phyloP scores from a whole-genome alignment of 176 grass and related monocot species.

The Lolium rigidum region DNA sequence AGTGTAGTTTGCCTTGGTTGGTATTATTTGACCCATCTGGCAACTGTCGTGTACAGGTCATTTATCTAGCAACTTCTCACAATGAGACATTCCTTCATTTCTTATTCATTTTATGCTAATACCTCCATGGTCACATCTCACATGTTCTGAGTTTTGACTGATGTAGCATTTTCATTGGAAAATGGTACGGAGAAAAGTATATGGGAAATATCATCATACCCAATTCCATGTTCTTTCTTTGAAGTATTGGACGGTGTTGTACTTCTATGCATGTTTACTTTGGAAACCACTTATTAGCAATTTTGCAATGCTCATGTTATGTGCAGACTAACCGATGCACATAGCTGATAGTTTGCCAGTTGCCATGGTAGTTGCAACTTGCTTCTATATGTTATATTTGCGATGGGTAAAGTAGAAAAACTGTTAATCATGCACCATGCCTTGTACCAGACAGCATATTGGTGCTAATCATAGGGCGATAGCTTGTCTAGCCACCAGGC shows the following conservation, averaged over 20 bases:
- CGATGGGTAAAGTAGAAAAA: not conserved
- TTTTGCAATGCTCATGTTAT: not conserved
- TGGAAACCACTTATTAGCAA: not conserved
- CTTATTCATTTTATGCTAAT: not conserved
- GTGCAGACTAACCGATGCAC: not conserved
- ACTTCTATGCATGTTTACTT: not conserved
- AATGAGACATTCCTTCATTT: not conserved
- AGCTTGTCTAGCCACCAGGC: not conserved
- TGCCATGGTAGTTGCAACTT: constrained; percentile 3
- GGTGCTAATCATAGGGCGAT: not conserved
- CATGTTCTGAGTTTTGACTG: constrained; percentile 19
- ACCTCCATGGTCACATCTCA: not conserved
- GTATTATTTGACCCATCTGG: constrained; percentile 7
- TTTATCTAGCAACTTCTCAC: constrained; percentile 81
- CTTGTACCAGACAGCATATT: not conserved
- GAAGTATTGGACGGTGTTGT: not conserved
- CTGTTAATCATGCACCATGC: not conserved
- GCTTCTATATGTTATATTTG: not conserved
- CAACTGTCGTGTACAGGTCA: constrained; percentile 50
- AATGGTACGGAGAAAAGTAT: not conserved
- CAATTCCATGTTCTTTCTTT: not conserved
- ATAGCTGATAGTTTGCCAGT: not conserved
- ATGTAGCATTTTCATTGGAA: not conserved
- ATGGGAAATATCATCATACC: not conserved
- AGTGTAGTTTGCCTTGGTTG: not conserved